phyloP scores from a whole-genome alignment of 2,329 filamentous ascomycete species.

The Fusarium praegraminearum region DNA sequence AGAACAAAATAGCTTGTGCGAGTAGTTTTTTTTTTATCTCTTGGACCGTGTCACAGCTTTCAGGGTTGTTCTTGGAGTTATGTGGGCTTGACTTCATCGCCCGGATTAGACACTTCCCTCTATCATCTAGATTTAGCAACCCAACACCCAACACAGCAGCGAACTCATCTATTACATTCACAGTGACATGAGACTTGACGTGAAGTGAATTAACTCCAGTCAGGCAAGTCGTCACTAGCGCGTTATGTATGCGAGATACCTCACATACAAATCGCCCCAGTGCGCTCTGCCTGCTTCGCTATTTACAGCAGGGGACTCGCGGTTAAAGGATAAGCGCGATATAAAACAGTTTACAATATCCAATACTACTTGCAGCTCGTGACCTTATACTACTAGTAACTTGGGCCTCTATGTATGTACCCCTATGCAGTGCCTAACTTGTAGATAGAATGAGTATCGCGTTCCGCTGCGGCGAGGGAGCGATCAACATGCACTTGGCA shows the following conservation, averaged over 20 bases:
- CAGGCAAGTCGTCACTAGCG: no score
- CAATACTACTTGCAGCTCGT: neutral
- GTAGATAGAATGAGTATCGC: neutral
- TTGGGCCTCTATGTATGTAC: neutral
- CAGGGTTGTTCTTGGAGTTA: neutral
- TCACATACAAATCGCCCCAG: neutral
- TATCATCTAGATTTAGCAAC: neutral
- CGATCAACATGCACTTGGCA: constrained; percentile 21
- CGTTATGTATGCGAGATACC: neutral
- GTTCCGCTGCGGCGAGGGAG: neutral
- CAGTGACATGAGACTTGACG: neutral
- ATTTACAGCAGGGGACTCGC: neutral
- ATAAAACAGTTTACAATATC: neutral
- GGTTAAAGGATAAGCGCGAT: neutral
- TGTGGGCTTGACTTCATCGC: neutral
- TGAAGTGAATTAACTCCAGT: neutral
- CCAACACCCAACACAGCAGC: neutral
- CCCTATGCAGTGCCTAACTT: neutral
- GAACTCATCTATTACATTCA: neutral
- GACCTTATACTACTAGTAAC: neutral
- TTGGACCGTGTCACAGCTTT: no score
- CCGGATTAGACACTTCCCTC: neutral
- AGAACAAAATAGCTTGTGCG: neutral
- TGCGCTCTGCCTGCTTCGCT: neutral
- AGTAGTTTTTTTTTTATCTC: accelerated